Evolutionary conservation across 495 filamentous ascomycete genomes (phyloP).

Genomic region (Annulohypoxylon nitens): DNA sequence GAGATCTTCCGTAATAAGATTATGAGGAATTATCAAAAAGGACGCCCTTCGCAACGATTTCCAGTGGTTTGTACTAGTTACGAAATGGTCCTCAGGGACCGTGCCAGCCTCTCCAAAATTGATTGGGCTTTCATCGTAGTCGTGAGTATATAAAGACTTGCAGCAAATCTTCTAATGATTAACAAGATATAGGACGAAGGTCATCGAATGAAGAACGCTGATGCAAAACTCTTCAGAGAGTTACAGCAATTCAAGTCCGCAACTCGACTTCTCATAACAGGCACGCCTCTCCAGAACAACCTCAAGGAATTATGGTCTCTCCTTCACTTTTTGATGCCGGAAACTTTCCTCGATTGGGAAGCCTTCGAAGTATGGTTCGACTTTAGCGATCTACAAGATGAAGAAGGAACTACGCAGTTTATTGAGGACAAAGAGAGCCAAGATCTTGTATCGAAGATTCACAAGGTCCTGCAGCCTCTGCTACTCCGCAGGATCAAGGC

Average conservation of each 20-base stretch:
- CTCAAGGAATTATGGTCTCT: slow-evolving; percentile 95
- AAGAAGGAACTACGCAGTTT: slow-evolving; percentile 75
- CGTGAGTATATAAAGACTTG: slow-evolving; percentile 61
- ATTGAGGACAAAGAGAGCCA: slow-evolving; percentile 82
- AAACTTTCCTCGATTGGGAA: slow-evolving; percentile 89
- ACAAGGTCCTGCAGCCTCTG: slow-evolving; percentile 92
- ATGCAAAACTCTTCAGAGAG: slow-evolving; percentile 90
- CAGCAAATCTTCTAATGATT: slow-evolving; percentile 16
- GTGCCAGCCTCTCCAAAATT: slow-evolving; percentile 80
- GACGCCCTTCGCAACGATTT: slow-evolving; percentile 71
- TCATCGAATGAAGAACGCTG: slow-evolving; percentile 96
- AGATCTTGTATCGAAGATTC: slow-evolving; percentile 87
- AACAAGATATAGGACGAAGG: slow-evolving; percentile 79
- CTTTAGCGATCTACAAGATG: slow-evolving; percentile 87
- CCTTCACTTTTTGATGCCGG: slow-evolving; percentile 91
- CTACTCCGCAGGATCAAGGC: slow-evolving; percentile 89
- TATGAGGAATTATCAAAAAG: slow-evolving; percentile 65
- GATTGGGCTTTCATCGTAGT: slow-evolving; percentile 98
- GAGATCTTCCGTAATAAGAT: slow-evolving; percentile 75
- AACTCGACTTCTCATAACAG: slow-evolving; percentile 91
- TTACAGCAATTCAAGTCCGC: slow-evolving; percentile 88
- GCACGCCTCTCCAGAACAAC: slow-evolving; percentile 96
- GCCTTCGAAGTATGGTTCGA: slow-evolving; percentile 97
- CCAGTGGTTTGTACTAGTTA: slow-evolving; percentile 94
- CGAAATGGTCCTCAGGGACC: slow-evolving; percentile 94